Percentiles rank a stretch among this genome's conserved stretches.
phyloP scores from a whole-genome alignment of 1,139 yeast genomes.

The Pichia sp. region DNA sequence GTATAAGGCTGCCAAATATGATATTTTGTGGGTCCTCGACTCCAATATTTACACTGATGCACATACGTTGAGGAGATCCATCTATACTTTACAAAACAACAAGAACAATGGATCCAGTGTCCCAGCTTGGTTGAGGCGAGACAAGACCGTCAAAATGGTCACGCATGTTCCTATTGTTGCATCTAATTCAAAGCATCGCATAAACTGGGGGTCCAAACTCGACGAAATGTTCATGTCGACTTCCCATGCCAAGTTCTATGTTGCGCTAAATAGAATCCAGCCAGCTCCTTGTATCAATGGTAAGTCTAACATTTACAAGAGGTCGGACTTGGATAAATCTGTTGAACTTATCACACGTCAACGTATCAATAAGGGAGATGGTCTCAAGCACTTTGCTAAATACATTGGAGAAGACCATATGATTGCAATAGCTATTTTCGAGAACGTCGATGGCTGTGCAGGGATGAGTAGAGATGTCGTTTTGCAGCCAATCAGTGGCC shows the following conservation, averaged over 20 bases:
- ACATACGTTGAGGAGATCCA: constrained; percentile 63
- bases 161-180: constrained; percentile 57
- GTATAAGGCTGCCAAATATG: constrained; percentile 60
- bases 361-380: constrained; percentile 33
- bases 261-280: constrained; percentile 68
- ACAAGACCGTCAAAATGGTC: constrained; percentile 56
- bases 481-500: constrained; percentile 66
- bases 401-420: constrained; percentile 92
- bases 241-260: constrained; percentile 80
- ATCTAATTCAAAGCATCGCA: constrained; percentile 17
- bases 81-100: constrained; percentile 38
- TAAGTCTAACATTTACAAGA: constrained; percentile 76
- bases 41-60: constrained; percentile 79
- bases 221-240: constrained; percentile 86
- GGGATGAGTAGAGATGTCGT: constrained; percentile 77
- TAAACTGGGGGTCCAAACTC: constrained; percentile 57
- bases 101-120: constrained; percentile 10
- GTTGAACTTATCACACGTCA: constrained; percentile 38
- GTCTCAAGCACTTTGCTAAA: constrained; percentile 68
- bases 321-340: constrained; percentile 63
- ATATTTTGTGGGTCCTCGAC: constrained; percentile 83
- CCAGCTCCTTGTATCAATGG: constrained; percentile 92
- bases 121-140: constrained; percentile 12
- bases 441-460: constrained; percentile 59
- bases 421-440: constrained; percentile 88